A percentile compares a stretch with the other conserved stretches of the same genome.
These are phyloP conservation scores for Penicillium argentinense DNA, from an alignment of 495 filamentous ascomycete genomes.

Conservation along the genomic window DNA sequence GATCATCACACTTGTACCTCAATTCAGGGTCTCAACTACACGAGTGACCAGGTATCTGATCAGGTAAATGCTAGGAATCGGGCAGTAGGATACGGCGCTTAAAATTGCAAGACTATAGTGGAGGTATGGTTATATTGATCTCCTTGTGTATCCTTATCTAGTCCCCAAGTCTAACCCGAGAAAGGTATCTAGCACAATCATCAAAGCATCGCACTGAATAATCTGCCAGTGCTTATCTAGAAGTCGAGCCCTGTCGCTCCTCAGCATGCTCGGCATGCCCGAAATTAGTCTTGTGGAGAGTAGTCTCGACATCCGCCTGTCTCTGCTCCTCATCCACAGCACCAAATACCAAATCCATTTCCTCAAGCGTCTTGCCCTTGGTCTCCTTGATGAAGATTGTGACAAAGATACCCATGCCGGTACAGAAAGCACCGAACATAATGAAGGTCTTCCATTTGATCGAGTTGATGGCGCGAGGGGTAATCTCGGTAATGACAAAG, in stretches of 20 bases:
- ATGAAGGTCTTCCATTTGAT: constrained; percentile 55
- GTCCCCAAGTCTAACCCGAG: no score
- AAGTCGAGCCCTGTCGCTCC: constrained; percentile 1
- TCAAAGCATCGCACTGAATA: no score
- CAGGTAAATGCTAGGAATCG: no score
- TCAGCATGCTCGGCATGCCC: constrained; percentile 29
- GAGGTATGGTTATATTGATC: no score
- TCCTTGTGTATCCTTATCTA: no score
- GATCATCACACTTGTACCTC: no score
- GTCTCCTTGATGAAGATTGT: constrained; percentile 63
- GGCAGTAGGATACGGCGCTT: no score
- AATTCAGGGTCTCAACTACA: no score
- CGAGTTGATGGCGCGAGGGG: constrained; percentile 40
- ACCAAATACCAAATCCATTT: constrained; percentile 51
- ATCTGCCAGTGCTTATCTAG: no score
- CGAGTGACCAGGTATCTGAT: no score
- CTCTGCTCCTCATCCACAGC: constrained; percentile 36
- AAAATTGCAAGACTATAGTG: no score
- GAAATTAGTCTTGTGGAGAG: constrained; percentile 34
- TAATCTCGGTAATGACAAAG: constrained; percentile 43
- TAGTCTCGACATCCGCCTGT: constrained; percentile 41
- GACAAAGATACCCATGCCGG: constrained; percentile 33
- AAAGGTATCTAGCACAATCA: no score
- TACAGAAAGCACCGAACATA: constrained; percentile 55
- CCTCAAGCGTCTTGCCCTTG: constrained; percentile 50